These are phyloP conservation scores for Magnusiomyces sp. DNA, from an alignment of 1,139 yeast genomes.

Conservation along the genomic window DNA sequence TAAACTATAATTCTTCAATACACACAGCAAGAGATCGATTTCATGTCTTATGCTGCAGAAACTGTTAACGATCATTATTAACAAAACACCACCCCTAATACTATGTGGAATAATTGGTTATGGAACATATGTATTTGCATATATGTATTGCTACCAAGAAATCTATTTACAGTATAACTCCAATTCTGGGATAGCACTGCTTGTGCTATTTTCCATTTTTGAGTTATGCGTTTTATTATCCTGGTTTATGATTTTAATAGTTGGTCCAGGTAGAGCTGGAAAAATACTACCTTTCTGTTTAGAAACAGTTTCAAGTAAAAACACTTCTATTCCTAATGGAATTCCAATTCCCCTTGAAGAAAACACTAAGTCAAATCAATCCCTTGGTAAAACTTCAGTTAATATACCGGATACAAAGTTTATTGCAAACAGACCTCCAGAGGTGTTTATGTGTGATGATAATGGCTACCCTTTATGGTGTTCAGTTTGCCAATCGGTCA, in stretches of 20 bases:
- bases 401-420: neutral
- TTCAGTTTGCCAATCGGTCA: constrained; percentile 64
- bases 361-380: neutral
- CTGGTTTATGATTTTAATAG: constrained; percentile 24
- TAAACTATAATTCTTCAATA: no score
- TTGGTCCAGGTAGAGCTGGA: constrained; percentile 31
- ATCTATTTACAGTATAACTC: constrained; percentile 17
- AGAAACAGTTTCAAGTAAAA: no score
- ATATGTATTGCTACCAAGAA: constrained; percentile 28
- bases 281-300: neutral
- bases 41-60: no score
- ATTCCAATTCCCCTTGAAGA: neutral
- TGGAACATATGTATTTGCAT: constrained; percentile 30
- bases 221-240: constrained; percentile 16
- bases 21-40: no score
- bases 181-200: constrained; percentile 28
- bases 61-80: no score
- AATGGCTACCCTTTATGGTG: constrained; percentile 52
- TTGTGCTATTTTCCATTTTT: constrained; percentile 22
- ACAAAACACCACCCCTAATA: no score
- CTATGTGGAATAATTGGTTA: constrained; percentile 29
- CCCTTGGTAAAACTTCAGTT: neutral
- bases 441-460: constrained; percentile 31
- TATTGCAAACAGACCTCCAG: constrained; percentile 15
- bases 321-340: neutral